phyloP scores from a whole-genome alignment of 1,284 basidiomycete genomes.

The Cystobasidiaceae sp. region DNA sequence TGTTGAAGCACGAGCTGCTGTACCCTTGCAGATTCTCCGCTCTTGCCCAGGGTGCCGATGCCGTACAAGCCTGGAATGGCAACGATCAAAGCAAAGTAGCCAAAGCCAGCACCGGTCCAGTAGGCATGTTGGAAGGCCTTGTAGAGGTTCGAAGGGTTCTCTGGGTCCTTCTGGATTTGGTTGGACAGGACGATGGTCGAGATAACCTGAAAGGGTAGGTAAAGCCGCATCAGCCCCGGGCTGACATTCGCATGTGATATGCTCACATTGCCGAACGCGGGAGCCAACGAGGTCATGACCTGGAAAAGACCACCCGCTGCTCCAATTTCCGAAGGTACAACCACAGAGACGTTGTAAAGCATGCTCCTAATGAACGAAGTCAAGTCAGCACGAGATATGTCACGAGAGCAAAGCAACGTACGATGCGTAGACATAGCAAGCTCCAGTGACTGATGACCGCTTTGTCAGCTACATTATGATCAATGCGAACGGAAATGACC shows the following conservation, averaged over 20 bases:
- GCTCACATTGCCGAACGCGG: slow-evolving; percentile 19
- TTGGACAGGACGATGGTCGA: slow-evolving; percentile 5
- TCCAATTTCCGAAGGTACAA: slow-evolving; percentile 21
- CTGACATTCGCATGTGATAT: neutral
- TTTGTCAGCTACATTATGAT: too few relatives aligned
- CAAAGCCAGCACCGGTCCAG: slow-evolving; percentile 5
- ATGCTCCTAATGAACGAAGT: too few relatives aligned
- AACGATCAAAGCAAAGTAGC: slow-evolving; percentile 15
- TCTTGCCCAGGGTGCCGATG: slow-evolving; percentile 23
- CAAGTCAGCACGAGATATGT: neutral
- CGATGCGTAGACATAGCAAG: slow-evolving; percentile 25
- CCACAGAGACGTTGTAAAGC: slow-evolving; percentile 22
- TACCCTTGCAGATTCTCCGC: slow-evolving; percentile 19
- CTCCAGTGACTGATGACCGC: slow-evolving; percentile 25
- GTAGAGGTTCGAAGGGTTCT: neutral
- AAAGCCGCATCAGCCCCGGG: neutral
- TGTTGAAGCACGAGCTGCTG: slow-evolving; percentile 14
- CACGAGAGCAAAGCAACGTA: neutral
- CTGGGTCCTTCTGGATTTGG: slow-evolving; percentile 12
- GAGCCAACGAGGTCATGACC: slow-evolving; percentile 27
- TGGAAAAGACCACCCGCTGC: slow-evolving; percentile 29
- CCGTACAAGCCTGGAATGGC: slow-evolving; percentile 24
- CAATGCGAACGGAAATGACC: too few relatives aligned
- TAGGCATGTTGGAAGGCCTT: slow-evolving; percentile 17
- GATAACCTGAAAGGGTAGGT: neutral